Evolutionary conservation across 129 eudicot genomes (phyloP), one percentile per base, ranked within the genome.

Genomic region (Lonicera japonica): DNA sequence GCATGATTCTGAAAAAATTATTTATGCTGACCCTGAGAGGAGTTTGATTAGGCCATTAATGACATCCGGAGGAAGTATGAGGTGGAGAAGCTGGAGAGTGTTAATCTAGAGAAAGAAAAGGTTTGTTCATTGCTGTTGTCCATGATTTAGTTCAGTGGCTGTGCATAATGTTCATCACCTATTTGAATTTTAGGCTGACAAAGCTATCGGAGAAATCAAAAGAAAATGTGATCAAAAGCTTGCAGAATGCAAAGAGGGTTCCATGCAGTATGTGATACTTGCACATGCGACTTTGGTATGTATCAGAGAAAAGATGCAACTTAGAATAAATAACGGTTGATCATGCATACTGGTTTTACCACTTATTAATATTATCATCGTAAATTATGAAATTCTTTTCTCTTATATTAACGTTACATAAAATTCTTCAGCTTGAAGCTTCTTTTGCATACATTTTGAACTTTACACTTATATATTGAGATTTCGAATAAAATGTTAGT

Each of bases 21-120:
- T 5, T 29, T 25, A 15, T 71, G 66, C 69, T 78, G 72, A 75
- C 54, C 41, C 8, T 68, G 45, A 17, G 47, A 58, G 64, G 57
- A 64, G 29, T 25, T 14, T 66, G 59, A 68, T 75, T 75, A 92
- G 96, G 99, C 95, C 48, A 92, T 88, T 23, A 92, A 80, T 77
- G 95, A 85, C 43, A 92, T 92, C 43, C 80, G 87, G 63, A 85
- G 78, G 81, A 94, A 75, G 85, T 85, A 77, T 73, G 99, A 94
- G 76, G 75, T 66, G 63, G 99, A 94, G 70, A 94, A 88, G 75
- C 86, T 68, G 75, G 96, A 83, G 67, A 78, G 79, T 46, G 55
- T 83, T 58, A 85, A 74, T 54, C 67, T 85, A 61, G 96, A 88
- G 77, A 85, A 85, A 76, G 95, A 82, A 77, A 88, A 94, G 99